Evolutionary conservation across 1,284 basidiomycete species (phyloP).

Genomic region (Trichosporon inkin): DNA sequence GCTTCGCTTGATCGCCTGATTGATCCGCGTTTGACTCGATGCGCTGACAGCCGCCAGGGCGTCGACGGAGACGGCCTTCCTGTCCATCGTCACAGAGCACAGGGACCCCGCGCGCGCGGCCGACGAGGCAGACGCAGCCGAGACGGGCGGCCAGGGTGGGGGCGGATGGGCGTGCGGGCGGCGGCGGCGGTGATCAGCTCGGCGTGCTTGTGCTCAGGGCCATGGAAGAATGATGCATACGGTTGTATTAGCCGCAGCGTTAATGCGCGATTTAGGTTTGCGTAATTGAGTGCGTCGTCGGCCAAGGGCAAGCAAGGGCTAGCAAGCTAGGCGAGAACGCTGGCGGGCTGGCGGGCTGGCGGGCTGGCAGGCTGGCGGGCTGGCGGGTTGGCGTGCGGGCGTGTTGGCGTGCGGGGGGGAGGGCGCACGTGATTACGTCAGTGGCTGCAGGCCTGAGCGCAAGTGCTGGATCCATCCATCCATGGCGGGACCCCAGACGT

Average conservation of each 20-base stretch:
- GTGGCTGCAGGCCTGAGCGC: neutral
- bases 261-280: too few relatives aligned
- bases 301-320: too few relatives aligned
- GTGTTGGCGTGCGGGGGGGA: too few relatives aligned
- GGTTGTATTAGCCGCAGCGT: too few relatives aligned
- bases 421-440: neutral
- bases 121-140: neutral
- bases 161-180: neutral
- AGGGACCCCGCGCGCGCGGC: constrained; percentile 20
- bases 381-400: too few relatives aligned
- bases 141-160: neutral
- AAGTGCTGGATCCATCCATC: neutral
- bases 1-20: too few relatives aligned
- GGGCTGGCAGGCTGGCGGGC: too few relatives aligned
- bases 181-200: neutral
- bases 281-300: too few relatives aligned
- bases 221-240: neutral
- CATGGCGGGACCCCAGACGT: neutral
- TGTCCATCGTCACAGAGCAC: constrained; percentile 36
- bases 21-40: neutral
- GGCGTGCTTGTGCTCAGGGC: neutral
- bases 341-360: too few relatives aligned
- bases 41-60: constrained; percentile 21
- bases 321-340: too few relatives aligned
- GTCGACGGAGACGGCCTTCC: constrained; percentile 40